Percentiles rank a stretch among this genome's conserved stretches.
Evolutionary conservation across 352 stramenopile species (phyloP).

Genomic region (Phytophthora macrochlamydospora): DNA sequence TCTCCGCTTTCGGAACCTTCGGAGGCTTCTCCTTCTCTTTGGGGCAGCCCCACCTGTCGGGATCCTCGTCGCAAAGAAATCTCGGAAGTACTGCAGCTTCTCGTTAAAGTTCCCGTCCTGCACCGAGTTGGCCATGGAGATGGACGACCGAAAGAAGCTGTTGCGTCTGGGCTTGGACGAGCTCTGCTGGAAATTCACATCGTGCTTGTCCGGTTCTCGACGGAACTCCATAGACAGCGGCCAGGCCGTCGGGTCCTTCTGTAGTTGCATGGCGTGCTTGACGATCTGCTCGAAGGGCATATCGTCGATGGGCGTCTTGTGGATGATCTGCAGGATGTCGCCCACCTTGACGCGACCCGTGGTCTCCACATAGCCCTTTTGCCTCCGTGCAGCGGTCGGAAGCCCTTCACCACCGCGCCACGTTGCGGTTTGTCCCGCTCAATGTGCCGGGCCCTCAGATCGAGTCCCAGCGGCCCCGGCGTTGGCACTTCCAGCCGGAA

Average conservation of each 20-base stretch:
- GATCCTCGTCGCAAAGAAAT: slow-evolving; percentile 83
- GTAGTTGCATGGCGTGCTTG: slow-evolving; percentile 72
- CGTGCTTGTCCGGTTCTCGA: slow-evolving; percentile 51
- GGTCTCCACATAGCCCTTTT: slow-evolving; percentile 71
- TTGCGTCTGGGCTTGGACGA: slow-evolving; percentile 55
- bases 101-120: slow-evolving; percentile 86
- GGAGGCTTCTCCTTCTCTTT: slow-evolving; percentile 71
- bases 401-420: slow-evolving; percentile 80
- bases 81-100: slow-evolving; percentile 86
- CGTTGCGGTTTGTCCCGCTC: slow-evolving; percentile 77
- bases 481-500: slow-evolving; percentile 81
- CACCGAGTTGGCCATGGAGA: slow-evolving; percentile 64
- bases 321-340: slow-evolving; percentile 82
- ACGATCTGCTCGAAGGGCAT: slow-evolving; percentile 88
- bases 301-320: slow-evolving; percentile 79
- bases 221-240: slow-evolving; percentile 81
- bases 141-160: slow-evolving; percentile 77
- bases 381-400: slow-evolving; percentile 58
- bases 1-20: slow-evolving; percentile 62
- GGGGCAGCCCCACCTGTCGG: slow-evolving; percentile 67
- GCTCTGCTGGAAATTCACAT: slow-evolving; percentile 22
- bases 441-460: slow-evolving; percentile 74
- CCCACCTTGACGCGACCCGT: slow-evolving; percentile 77
- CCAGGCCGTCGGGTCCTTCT: slow-evolving; percentile 71
- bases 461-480: slow-evolving; percentile 68